Evolutionary conservation across 2,329 filamentous ascomycete species (phyloP), one percentile per base, ranked within the genome.

Genomic region (Xylaria sp.): DNA sequence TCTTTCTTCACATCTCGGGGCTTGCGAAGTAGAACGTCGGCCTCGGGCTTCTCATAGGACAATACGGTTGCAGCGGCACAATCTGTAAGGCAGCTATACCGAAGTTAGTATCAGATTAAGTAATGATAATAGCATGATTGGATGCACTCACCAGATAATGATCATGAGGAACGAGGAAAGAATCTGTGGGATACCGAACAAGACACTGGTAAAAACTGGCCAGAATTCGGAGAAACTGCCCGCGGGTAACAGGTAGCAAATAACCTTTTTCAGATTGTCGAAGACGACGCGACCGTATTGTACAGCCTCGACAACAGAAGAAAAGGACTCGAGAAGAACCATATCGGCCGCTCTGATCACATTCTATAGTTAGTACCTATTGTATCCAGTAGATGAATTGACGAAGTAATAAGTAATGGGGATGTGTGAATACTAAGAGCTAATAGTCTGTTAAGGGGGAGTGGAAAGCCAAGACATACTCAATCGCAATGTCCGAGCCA

Each of bases 401-500:
- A 12, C n/a, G 25, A 53, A 41, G 39, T 41, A 7, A 18, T 4
- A 1, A 4, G 46, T 18, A 8, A 18, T 23, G 9, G 46, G 18
- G 3, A 18, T 23, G 9, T 9, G 20, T 18, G 9, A n/a, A 23
- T 20, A 10, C 43, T 20, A 46, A 30, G 13, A 30, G 5, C 12
- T 25, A n/a, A 18, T 2, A 34, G 10, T 34, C 10, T 5, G 8
- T 3, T 4, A 59, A 20, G n/a, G n/a, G 41, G 56, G 34, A 34
- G 18, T 8, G 18, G 18, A 28, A 5, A 23, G 10, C n/a, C 2
- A 32, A 53, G 15, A 66, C 65, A 6, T 57, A 67, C 65, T 69
- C 67, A 70, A 96, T 89, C 4, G 93, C 93, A 41, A 97, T 91
- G 76, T 97, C 93, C 0, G 91, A 93, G 4, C 93, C 93, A 0